Evolutionary conservation across 306 rosid species (phyloP).

Genomic region (Vachellia pachyceras): DNA sequence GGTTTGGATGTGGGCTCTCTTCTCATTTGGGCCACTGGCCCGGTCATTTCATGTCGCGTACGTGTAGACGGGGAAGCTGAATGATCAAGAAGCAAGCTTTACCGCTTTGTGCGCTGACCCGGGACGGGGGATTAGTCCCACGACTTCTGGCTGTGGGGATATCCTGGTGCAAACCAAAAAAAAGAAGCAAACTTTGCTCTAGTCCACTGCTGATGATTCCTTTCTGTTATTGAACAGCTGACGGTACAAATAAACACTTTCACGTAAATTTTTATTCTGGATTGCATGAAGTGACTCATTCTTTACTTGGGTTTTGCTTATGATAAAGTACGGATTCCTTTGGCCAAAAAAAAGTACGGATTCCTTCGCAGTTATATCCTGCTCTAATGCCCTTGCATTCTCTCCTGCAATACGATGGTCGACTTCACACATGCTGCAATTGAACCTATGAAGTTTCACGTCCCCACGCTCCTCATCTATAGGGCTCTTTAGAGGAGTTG

Average conservation of each 20-base stretch:
- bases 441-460: not conserved
- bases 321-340: not conserved
- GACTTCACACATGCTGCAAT: not conserved
- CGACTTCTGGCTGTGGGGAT: no score
- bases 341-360: no score
- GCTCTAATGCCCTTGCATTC: no score
- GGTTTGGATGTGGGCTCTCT: not conserved
- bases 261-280: no score
- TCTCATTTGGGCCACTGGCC: no score
- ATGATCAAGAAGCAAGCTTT: not conserved
- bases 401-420: not conserved
- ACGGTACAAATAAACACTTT: not conserved
- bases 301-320: not conserved
- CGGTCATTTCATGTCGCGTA: not conserved
- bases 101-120: no score
- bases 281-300: not conserved
- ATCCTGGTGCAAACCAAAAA: no score
- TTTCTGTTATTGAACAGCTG: not conserved
- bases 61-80: not conserved
- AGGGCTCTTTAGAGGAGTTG: not conserved
- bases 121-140: no score
- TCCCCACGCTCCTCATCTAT: not conserved
- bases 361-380: not conserved
- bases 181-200: no score
- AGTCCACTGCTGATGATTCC: not conserved